These are phyloP conservation scores for Cercospora sojina DNA, from an alignment of 2,329 filamentous ascomycete species.

Conservation along the genomic window DNA sequence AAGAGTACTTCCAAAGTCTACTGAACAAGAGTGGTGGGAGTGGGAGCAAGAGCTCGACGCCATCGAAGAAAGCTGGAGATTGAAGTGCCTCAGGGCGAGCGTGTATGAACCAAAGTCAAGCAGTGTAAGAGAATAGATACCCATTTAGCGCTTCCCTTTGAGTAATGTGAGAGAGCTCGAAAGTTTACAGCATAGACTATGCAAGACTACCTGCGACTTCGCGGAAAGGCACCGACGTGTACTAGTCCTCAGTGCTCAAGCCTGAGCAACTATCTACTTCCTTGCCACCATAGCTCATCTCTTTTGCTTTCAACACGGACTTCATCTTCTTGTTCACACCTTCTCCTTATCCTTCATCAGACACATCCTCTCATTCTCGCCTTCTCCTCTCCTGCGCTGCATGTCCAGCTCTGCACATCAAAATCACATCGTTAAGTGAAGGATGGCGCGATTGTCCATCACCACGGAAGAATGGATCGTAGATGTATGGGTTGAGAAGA, in stretches of 20 bases:
- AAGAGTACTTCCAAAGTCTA: constrained; percentile 60
- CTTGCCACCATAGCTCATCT: neutral
- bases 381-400: neutral
- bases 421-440: neutral
- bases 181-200: neutral
- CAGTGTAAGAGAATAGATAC: constrained; percentile 1
- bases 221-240: neutral
- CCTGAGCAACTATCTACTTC: neutral
- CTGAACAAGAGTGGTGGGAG: constrained; percentile 52
- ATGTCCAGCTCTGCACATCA: neutral
- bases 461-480: neutral
- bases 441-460: neutral
- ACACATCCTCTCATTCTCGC: neutral
- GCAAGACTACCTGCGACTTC: neutral
- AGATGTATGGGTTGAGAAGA: neutral
- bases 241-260: neutral
- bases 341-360: neutral
- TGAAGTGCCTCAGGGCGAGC: neutral
- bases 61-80: constrained; percentile 15
- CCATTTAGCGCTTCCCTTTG: neutral
- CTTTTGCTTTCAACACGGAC: neutral
- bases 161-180: neutral
- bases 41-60: constrained; percentile 21
- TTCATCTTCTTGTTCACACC: too few species aligned
- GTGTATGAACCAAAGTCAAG: neutral